A percentile compares a stretch with the other conserved stretches of the same genome.
Evolutionary conservation across 1,139 yeast genomes (phyloP).

Genomic region (Hemisphaericaspora subhashii): DNA sequence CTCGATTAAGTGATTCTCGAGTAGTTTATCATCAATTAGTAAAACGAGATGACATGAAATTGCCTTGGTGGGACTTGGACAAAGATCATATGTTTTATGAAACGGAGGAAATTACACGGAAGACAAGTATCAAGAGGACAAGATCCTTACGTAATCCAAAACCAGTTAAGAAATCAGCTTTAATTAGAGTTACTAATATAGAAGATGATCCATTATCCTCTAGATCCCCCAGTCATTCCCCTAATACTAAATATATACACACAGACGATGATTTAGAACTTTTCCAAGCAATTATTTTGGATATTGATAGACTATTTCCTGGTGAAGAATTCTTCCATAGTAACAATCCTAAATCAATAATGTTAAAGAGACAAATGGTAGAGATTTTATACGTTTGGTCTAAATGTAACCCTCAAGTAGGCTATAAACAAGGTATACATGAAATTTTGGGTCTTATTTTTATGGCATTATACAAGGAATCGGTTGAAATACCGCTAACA

Average conservation of each 20-base stretch:
- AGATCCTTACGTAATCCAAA: constrained; percentile 8
- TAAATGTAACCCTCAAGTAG: constrained; percentile 49
- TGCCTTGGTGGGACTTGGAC: constrained; percentile 43
- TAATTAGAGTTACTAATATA: constrained; percentile 16
- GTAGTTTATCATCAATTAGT: constrained; percentile 39
- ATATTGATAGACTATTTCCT: constrained; percentile 63
- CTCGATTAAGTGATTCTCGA: constrained; percentile 30
- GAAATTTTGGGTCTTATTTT: constrained; percentile 64
- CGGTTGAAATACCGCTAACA: constrained; percentile 33
- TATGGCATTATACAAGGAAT: constrained; percentile 47
- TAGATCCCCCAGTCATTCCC: constrained; percentile 7
- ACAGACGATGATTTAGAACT: constrained; percentile 22
- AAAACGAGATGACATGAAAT: constrained; percentile 30
- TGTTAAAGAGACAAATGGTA: constrained; percentile 41
- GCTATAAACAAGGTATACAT: constrained; percentile 72
- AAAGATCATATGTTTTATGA: constrained; percentile 31
- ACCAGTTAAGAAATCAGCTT: constrained; percentile 14
- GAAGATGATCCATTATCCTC: constrained; percentile 16
- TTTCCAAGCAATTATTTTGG: constrained; percentile 54
- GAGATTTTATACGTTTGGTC: constrained; percentile 57
- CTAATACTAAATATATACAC: constrained; percentile 3
- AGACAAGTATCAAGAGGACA: constrained; percentile 9
- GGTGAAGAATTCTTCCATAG: constrained; percentile 53
- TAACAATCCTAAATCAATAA: constrained; percentile 16
- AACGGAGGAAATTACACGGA: constrained; percentile 13